Conservation (phyloP, 495 filamentous ascomycete species). For the Penicillium silybi region DNA sequence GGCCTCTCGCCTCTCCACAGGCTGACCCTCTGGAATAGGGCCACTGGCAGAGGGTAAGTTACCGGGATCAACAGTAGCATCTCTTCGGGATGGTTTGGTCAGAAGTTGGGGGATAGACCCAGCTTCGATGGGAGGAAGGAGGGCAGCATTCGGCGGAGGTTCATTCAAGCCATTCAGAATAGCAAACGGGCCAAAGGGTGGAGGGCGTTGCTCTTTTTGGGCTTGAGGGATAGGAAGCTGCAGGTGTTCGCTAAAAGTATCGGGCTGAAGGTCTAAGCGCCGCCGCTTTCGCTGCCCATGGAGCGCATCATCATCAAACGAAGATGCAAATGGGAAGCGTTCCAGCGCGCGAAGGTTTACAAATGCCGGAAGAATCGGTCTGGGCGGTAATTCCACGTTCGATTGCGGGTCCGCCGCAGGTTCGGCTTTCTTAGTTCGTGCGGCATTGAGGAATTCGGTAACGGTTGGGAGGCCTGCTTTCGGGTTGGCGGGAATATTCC, state of each 20-base stretch:
- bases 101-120: slow-evolving; percentile 40
- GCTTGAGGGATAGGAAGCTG: slow-evolving; percentile 48
- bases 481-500: slow-evolving; percentile 24
- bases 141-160: slow-evolving; percentile 67
- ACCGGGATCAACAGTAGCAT: slow-evolving; percentile 21
- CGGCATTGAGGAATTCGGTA: slow-evolving; percentile 33
- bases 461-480: slow-evolving; percentile 28
- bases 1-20: slow-evolving; percentile 32
- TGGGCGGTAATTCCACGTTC: slow-evolving; percentile 35
- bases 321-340: slow-evolving; percentile 39
- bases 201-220: slow-evolving; percentile 44
- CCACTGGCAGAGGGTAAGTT: slow-evolving; percentile 17
- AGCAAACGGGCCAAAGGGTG: slow-evolving; percentile 51
- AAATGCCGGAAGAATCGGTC: slow-evolving; percentile 44
- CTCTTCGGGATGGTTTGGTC: slow-evolving; percentile 32
- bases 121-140: slow-evolving; percentile 69
- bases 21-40: slow-evolving; percentile 22
- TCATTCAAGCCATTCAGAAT: slow-evolving; percentile 74
- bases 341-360: slow-evolving; percentile 47
- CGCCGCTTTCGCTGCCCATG: slow-evolving; percentile 39
- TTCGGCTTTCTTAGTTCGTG: slow-evolving; percentile 36
- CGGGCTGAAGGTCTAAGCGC: slow-evolving; percentile 38
- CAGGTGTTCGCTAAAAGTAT: slow-evolving; percentile 48
- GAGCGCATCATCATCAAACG: slow-evolving; percentile 38
- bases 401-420: slow-evolving; percentile 26